phyloP scores from a whole-genome alignment of 2,329 filamentous ascomycete species.

The Magnaporthales sp. region DNA sequence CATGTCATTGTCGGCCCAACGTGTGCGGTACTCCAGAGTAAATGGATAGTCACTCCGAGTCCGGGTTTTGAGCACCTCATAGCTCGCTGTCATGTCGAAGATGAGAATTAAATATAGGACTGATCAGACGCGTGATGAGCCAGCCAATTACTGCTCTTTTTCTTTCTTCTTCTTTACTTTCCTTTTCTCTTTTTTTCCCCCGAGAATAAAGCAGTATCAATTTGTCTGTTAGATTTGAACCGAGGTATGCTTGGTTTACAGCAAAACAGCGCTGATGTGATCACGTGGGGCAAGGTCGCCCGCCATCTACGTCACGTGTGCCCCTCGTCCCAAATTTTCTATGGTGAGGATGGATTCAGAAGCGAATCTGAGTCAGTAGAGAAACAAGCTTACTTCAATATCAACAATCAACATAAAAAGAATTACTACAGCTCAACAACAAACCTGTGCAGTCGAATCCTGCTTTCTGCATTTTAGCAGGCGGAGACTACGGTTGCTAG shows the following conservation, averaged over 20 bases:
- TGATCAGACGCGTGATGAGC: neutral
- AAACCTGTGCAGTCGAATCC: too few species aligned
- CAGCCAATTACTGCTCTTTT: neutral
- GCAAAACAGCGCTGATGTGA: too few species aligned
- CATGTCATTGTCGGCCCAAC: slow-evolving; percentile 95
- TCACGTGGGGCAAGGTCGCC: neutral
- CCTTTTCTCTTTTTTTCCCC: too few species aligned
- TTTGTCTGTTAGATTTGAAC: neutral
- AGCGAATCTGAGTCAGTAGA: neutral
- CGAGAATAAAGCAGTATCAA: neutral
- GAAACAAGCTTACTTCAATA: neutral
- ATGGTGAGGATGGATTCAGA: too few species aligned
- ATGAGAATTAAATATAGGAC: neutral
- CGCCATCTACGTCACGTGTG: neutral
- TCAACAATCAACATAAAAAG: too few species aligned
- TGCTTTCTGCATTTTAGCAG: neutral
- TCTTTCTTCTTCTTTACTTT: too few species aligned
- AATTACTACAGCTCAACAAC: too few species aligned
- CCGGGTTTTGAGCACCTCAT: slow-evolving; percentile 46
- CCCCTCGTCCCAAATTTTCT: neutral
- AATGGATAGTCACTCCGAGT: slow-evolving; percentile 68
- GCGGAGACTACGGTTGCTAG: neutral
- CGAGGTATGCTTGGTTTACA: too few species aligned
- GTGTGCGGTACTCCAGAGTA: slow-evolving; percentile 71
- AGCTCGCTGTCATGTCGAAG: slow-evolving; percentile 19